A percentile compares a stretch with the other conserved stretches of the same genome.
These are phyloP conservation scores for Geum urbanum DNA, from an alignment of 306 rosid species.

Conservation along the genomic window DNA sequence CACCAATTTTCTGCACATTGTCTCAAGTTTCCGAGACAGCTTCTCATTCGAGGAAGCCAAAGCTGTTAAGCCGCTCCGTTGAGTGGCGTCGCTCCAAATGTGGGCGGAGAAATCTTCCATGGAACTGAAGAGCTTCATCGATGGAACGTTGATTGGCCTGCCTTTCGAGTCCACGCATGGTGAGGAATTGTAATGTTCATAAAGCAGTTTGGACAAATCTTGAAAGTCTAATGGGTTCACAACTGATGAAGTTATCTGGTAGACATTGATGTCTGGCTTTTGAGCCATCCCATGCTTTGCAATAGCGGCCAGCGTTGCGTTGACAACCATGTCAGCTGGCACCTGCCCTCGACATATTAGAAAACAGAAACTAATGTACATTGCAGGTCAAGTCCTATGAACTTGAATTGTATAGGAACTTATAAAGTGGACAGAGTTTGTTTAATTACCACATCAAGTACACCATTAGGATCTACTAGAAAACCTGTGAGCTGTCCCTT, in stretches of 20 bases:
- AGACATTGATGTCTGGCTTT: constrained; percentile 62
- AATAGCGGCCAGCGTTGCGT: constrained; percentile 87
- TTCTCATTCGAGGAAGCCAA: constrained; percentile 48
- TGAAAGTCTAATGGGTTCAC: constrained; percentile 67
- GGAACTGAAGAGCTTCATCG: constrained; percentile 74
- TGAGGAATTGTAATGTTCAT: constrained; percentile 65
- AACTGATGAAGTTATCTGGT: constrained; percentile 87
- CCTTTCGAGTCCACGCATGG: constrained; percentile 72
- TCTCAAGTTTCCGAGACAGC: constrained; percentile 58
- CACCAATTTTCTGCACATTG: constrained; percentile 68
- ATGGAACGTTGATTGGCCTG: constrained; percentile 67
- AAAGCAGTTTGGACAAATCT: constrained; percentile 52
- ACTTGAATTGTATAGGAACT: no score
- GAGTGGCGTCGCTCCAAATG: constrained; percentile 68
- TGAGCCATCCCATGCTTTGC: constrained; percentile 66
- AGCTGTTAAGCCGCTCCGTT: constrained; percentile 47
- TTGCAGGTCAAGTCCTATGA: background rate
- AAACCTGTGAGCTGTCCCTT: constrained; percentile 91
- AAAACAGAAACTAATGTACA: background rate
- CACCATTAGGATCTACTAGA: constrained; percentile 81
- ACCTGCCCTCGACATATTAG: constrained; percentile 42
- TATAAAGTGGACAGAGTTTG: background rate
- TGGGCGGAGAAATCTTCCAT: constrained; percentile 78
- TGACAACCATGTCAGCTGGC: constrained; percentile 95
- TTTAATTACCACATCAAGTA: constrained; percentile 81